These are phyloP conservation scores for Lachnellula willkommii DNA, from an alignment of 2,329 filamentous ascomycete genomes.

Conservation along the genomic window DNA sequence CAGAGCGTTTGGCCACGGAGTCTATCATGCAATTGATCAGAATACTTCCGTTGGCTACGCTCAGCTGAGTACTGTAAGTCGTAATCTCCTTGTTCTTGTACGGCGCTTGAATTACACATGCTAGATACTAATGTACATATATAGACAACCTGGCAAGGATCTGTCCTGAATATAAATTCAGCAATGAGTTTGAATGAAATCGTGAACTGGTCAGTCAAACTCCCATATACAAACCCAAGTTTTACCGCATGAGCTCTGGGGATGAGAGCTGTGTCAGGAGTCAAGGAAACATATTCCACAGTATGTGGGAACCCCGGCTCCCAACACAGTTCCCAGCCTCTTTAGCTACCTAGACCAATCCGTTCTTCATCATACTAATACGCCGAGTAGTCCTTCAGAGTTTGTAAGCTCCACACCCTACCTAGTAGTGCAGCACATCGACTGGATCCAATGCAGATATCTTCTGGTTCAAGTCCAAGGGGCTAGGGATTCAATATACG, in stretches of 20 bases:
- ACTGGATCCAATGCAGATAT: constrained; percentile 90
- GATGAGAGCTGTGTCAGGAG: no score
- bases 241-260: no score
- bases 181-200: constrained; percentile 80
- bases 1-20: constrained; percentile 69
- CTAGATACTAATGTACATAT: constrained; percentile 10
- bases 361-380: no score
- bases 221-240: no score
- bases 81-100: background rate
- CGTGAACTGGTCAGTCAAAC: constrained; percentile 49
- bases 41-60: constrained; percentile 42
- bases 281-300: no score
- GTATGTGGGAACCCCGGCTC: no score
- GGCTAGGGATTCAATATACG: background rate
- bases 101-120: background rate
- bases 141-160: constrained; percentile 57
- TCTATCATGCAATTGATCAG: constrained; percentile 68
- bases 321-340: no score
- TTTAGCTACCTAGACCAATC: no score
- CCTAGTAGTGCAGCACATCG: constrained; percentile 67
- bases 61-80: constrained; percentile 13
- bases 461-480: constrained; percentile 54
- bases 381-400: constrained; percentile 42
- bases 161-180: constrained; percentile 50
- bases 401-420: constrained; percentile 54